Base-by-base conservation (phyloP, 2,329 filamentous ascomycete species). In the Cladosporium sp. region DNA sequence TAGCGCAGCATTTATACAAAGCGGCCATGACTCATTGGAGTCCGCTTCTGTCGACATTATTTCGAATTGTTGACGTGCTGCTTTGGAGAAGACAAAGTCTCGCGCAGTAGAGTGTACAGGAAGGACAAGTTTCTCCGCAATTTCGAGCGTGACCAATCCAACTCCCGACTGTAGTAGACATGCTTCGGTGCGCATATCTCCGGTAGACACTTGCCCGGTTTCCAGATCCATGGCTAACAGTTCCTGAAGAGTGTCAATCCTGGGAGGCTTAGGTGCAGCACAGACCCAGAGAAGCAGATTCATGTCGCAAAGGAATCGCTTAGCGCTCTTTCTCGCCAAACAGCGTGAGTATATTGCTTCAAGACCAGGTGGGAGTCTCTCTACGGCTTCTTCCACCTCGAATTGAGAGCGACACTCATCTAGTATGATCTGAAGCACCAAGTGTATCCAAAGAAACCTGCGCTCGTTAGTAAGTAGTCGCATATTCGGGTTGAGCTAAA, bases 281-380 rank as follows among this genome's bases (percentile, higher is more conserved):
- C 51, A 54, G 51, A 54, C 30, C 51, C 51, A 54, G 51, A 54
- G 14, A 26, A 54, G 51, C 51, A 54, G 25, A 54, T 26, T 32
- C 25, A 23, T 32, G 18, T 54, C 30, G 30, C 51, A 54, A 11
- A 54, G 51, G 10, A 32, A 32, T 23, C 51, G 51, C 18, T 39
- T 16, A 5, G 36, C 54, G 25, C 54, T 14, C 34, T 13, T 58
- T 5, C 54, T 58, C 21, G 54, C 28, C 28, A 36, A 58, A 36
- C n/a, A 36, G 54, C 54, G 54, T 58, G 28, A 32, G 54, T 58
- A 58, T 21, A 58, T 21, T 28, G 28, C 54, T 58, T 58, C 54
- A 11, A 58, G 54, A 21, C 18, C 28, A 30, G 28, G 21, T 36
- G 54, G 54, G 54, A 58, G 54, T 14, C 28, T 30, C 30, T 36